Evolutionary conservation across 495 filamentous ascomycete species (phyloP).

Genomic region (Podospora pseudoanserina): DNA sequence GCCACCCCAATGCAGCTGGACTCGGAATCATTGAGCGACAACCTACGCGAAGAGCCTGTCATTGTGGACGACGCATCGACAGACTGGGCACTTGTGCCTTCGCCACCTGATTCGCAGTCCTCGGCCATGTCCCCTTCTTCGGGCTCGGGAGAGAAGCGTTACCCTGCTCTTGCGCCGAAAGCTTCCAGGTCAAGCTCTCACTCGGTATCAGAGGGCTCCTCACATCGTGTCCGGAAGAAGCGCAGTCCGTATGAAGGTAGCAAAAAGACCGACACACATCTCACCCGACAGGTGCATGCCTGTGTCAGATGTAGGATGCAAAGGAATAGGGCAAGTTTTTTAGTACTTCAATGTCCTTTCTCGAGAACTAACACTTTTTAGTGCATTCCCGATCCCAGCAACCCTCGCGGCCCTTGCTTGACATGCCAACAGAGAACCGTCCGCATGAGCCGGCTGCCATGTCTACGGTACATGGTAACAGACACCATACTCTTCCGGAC

Average conservation of each 20-base stretch:
- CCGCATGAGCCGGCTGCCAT: conserved; percentile 36
- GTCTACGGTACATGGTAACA: conserved; percentile 41
- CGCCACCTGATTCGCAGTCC: conserved; percentile 18
- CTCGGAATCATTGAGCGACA: conserved; percentile 14
- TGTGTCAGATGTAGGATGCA: conserved; percentile 39
- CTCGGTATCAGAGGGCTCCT: conserved; percentile 16
- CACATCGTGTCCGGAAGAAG: conserved; percentile 26
- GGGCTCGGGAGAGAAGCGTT: conserved; percentile 17
- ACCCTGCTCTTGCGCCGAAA: conserved; percentile 24
- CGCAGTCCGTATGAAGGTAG: conserved; percentile 28
- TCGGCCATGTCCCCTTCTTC: conserved; percentile 16
- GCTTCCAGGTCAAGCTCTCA: conserved; percentile 11
- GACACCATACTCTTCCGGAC: conserved; percentile 39
- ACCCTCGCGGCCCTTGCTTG: conserved; percentile 33
- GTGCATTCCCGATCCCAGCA: conserved; percentile 36
- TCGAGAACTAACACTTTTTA: conserved; percentile 15
- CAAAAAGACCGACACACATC: conserved; percentile 31
- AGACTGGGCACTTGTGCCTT: conserved; percentile 25
- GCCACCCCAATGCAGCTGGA: conserved; percentile 17
- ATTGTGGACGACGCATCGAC: conserved; percentile 16
- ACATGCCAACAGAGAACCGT: conserved; percentile 33
- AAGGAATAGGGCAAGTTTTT: conserved; percentile 31
- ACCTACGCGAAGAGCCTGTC: conserved; percentile 9
- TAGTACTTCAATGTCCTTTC: background rate
- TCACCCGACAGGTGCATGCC: conserved; percentile 35